Conservation (phyloP, 495 filamentous ascomycete species). For the Cercophora samala region DNA sequence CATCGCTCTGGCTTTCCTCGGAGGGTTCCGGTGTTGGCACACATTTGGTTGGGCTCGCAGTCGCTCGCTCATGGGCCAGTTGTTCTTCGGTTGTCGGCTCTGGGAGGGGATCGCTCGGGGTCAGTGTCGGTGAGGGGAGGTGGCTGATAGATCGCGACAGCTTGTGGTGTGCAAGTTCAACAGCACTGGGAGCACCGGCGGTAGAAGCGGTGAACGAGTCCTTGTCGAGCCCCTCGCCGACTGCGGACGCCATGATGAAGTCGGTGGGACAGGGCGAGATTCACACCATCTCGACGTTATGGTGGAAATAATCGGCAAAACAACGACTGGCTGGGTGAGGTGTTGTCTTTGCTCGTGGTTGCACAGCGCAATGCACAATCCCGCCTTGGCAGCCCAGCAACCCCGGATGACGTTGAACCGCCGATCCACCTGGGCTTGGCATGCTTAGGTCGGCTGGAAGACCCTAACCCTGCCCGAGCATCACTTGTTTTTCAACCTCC, state of each 20-base stretch:
- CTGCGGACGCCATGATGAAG: not conserved
- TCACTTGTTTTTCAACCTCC: too few species aligned
- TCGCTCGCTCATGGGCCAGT: conserved; percentile 4
- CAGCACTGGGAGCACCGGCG: not conserved
- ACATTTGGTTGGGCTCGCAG: conserved; percentile 24
- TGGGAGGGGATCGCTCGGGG: conserved; percentile 15
- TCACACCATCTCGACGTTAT: not conserved
- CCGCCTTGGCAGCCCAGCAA: not conserved
- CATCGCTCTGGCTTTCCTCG: conserved; percentile 35
- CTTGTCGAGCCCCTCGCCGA: not conserved
- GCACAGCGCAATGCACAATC: conserved; percentile 3
- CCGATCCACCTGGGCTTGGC: not conserved
- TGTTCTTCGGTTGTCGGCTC: not conserved
- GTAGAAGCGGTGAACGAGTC: not conserved
- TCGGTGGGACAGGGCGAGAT: not conserved
- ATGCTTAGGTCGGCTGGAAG: not conserved
- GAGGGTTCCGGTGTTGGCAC: conserved; percentile 33
- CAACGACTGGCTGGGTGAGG: too few species aligned
- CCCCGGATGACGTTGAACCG: not conserved
- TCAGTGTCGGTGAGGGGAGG: conserved; percentile 21
- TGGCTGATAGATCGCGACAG: not conserved
- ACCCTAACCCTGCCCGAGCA: not conserved
- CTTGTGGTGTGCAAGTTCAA: not conserved
- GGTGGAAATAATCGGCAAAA: too few species aligned
- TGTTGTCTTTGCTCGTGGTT: not conserved